Percentiles rank a stretch among this genome's conserved stretches.
These are phyloP conservation scores for Croton setiger DNA, from an alignment of 441 rosid genomes.

Conservation along the genomic window DNA sequence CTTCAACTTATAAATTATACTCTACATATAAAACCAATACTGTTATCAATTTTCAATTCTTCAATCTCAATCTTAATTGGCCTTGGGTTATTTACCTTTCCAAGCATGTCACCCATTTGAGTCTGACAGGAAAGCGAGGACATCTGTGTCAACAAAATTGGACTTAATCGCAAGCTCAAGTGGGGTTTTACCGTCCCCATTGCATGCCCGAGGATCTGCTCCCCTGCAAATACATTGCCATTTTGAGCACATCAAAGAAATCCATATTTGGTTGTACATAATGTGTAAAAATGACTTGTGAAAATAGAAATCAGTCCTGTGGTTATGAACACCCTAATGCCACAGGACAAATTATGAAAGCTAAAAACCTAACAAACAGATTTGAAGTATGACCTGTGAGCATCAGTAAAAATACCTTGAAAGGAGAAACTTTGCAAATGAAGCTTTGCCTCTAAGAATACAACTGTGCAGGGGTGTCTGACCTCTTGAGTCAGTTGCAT, in stretches of 20 bases:
- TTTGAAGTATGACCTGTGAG: background rate
- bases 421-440: constrained; percentile 75
- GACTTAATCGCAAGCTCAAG: constrained; percentile 62
- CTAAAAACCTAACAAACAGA: background rate
- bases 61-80: constrained; percentile 23
- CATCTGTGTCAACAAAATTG: constrained; percentile 56
- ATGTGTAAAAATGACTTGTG: background rate
- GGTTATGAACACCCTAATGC: too few species aligned
- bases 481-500: constrained; percentile 72
- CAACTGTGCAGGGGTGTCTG: constrained; percentile 80
- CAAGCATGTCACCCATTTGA: constrained; percentile 40
- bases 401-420: constrained; percentile 52
- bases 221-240: constrained; percentile 56
- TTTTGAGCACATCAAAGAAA: constrained; percentile 8
- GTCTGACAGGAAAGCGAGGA: constrained; percentile 64
- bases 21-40: constrained; percentile 24
- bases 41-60: constrained; percentile 16
- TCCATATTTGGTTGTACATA: too few species aligned
- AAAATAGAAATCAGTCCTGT: too few species aligned
- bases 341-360: too few species aligned
- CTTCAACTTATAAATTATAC: constrained; percentile 24
- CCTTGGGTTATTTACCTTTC: background rate
- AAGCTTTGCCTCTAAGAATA: constrained; percentile 57
- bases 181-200: constrained; percentile 67
- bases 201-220: constrained; percentile 66